phyloP scores from a whole-genome alignment of 1,284 basidiomycete genomes.

The Leccinum holopus region DNA sequence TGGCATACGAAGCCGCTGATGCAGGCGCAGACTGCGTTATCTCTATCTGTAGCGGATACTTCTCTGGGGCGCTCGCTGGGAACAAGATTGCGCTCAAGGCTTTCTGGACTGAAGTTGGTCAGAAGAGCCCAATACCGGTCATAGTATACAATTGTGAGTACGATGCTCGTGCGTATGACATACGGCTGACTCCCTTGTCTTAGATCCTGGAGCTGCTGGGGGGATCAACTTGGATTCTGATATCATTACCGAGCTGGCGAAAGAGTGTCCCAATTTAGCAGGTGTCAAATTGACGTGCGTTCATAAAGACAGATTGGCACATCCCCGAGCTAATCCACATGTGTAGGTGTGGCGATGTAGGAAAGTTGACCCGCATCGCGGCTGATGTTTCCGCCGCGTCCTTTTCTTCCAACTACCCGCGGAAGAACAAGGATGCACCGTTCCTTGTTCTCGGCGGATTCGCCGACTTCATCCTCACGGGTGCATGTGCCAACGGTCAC shows the following conservation, averaged over 20 bases:
- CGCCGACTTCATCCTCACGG: constrained; percentile 74
- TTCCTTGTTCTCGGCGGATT: constrained; percentile 82
- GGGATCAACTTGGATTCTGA: constrained; percentile 88
- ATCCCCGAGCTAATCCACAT: background rate
- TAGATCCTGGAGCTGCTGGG: constrained; percentile 79
- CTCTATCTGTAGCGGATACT: constrained; percentile 86
- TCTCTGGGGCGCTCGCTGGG: constrained; percentile 65
- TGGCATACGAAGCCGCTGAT: constrained; percentile 70
- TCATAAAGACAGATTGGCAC: background rate
- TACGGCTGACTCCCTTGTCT: constrained; percentile 3
- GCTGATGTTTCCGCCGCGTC: constrained; percentile 59
- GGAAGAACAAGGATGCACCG: constrained; percentile 59
- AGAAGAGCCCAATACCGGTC: constrained; percentile 80
- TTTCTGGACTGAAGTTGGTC: constrained; percentile 76
- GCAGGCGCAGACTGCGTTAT: constrained; percentile 86
- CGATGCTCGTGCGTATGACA: background rate
- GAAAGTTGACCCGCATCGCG: constrained; percentile 84
- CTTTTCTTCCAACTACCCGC: constrained; percentile 61
- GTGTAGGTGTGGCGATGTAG: constrained; percentile 81
- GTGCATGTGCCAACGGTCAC: constrained; percentile 66
- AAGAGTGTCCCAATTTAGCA: constrained; percentile 67
- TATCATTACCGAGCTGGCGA: constrained; percentile 76
- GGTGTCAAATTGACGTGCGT: constrained; percentile 87
- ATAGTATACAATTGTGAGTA: constrained; percentile 87
- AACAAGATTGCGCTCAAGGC: constrained; percentile 70